Evolutionary conservation across 2,329 filamentous ascomycete species (phyloP).

Genomic region (Talaromyces pinophilus): DNA sequence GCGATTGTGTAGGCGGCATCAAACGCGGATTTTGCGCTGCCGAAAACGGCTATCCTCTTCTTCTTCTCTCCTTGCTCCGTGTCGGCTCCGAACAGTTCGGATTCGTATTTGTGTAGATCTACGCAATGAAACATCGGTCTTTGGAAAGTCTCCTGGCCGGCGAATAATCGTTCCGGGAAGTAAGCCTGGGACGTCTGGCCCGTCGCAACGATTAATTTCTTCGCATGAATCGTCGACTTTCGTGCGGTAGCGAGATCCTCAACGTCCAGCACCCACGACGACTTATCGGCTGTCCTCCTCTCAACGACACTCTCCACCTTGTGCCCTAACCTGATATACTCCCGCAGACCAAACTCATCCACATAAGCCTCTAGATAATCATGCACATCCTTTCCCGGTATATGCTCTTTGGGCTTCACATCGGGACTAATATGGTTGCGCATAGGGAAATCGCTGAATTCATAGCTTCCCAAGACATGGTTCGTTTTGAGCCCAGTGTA

Average conservation of each 20-base stretch:
- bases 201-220: conserved; percentile 62
- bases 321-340: conserved; percentile 40
- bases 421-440: conserved; percentile 53
- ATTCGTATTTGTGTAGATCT: conserved; percentile 50
- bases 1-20: conserved; percentile 63
- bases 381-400: conserved; percentile 59
- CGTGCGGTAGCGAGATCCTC: neutral
- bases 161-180: conserved; percentile 54
- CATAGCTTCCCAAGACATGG: conserved; percentile 71
- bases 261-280: conserved; percentile 45
- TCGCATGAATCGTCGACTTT: conserved; percentile 13
- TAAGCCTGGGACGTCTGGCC: conserved; percentile 62
- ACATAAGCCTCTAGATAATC: conserved; percentile 60
- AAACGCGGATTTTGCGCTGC: conserved; percentile 63
- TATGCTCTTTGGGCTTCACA: conserved; percentile 55
- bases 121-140: conserved; percentile 60
- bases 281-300: too few species aligned
- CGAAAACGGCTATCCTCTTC: conserved; percentile 53
- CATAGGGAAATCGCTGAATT: conserved; percentile 75
- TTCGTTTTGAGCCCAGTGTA: conserved; percentile 71
- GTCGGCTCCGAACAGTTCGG: conserved; percentile 15
- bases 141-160: conserved; percentile 53
- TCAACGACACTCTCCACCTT: conserved; percentile 7
- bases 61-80: conserved; percentile 33
- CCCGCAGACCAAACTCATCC: conserved; percentile 54